A percentile compares a stretch with the other conserved stretches of the same genome.
phyloP scores from a whole-genome alignment of 1,139 yeast genomes.

The Magnusiomyces ingens region DNA sequence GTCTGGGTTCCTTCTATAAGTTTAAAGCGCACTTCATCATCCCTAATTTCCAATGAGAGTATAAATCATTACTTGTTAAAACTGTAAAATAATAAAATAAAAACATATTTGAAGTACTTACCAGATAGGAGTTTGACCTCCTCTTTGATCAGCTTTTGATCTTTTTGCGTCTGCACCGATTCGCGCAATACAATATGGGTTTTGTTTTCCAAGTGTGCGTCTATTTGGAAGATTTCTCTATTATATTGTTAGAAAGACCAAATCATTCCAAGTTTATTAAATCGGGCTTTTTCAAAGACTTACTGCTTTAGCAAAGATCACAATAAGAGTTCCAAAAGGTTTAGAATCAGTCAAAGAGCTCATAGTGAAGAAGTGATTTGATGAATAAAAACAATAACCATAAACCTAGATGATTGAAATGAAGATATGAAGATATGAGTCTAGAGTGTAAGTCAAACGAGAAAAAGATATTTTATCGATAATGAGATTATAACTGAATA shows the following conservation, averaged over 20 bases:
- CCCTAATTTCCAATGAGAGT: constrained; percentile 23
- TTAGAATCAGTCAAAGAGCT: constrained; percentile 14
- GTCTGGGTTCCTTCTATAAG: constrained; percentile 37
- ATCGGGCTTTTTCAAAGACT: constrained; percentile 15
- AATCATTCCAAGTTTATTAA: not conserved
- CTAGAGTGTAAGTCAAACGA: too few species aligned
- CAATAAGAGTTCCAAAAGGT: constrained; percentile 34
- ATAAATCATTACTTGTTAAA: not conserved
- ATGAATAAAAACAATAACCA: not conserved
- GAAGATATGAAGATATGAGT: too few species aligned
- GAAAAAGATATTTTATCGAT: too few species aligned
- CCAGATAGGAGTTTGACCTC: constrained; percentile 90
- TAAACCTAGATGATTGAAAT: too few species aligned
- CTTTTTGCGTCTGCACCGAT: constrained; percentile 75
- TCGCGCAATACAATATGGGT: constrained; percentile 76
- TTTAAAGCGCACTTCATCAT: constrained; percentile 69
- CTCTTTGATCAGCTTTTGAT: constrained; percentile 67
- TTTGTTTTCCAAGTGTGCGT: constrained; percentile 77
- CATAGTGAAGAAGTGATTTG: not conserved
- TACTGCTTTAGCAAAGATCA: constrained; percentile 36
- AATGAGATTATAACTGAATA: too few species aligned
- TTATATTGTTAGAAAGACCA: not conserved
- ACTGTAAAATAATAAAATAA: not conserved
- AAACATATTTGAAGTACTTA: constrained; percentile 4
- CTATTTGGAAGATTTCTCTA: constrained; percentile 66